Conservation (phyloP, 257 asterid genomes). For the Fraxinus quadrangulata region DNA sequence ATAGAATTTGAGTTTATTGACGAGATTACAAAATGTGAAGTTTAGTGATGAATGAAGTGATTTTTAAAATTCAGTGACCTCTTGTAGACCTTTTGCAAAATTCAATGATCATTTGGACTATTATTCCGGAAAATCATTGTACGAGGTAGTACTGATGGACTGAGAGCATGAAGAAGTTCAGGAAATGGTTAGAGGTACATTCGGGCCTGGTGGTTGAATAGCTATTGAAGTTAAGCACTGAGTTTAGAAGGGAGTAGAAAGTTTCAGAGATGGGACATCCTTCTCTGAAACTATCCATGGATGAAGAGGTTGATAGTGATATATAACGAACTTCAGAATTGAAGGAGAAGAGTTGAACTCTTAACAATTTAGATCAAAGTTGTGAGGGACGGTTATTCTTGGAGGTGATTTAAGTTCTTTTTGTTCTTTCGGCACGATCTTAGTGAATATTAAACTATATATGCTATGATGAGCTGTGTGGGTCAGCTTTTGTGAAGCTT, state of each 20-base stretch:
- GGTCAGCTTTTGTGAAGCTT: not conserved
- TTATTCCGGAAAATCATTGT: not conserved
- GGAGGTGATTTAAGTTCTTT: conserved; percentile 5
- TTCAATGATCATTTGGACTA: no score
- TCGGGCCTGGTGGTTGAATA: not conserved
- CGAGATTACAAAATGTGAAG: no score
- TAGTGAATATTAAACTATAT: not conserved
- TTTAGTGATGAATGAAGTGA: no score
- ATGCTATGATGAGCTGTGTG: not conserved
- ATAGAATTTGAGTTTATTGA: no score
- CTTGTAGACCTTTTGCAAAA: no score
- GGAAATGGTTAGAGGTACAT: not conserved
- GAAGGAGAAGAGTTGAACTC: conserved; percentile 11
- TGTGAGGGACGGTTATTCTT: not conserved
- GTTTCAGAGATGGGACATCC: not conserved
- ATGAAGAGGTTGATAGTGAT: not conserved
- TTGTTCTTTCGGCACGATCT: conserved; percentile 8
- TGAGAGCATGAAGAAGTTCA: not conserved
- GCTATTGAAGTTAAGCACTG: conserved; percentile 9
- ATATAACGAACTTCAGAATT: conserved; percentile 3
- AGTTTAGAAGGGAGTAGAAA: conserved; percentile 12
- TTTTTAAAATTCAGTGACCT: no score
- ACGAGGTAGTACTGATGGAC: not conserved
- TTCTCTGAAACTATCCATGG: not conserved
- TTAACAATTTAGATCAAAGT: not conserved